A percentile compares a stretch with the other conserved stretches of the same genome.
phyloP scores from a whole-genome alignment of 176 grass and related monocot species.

The Musa schizocarpa region DNA sequence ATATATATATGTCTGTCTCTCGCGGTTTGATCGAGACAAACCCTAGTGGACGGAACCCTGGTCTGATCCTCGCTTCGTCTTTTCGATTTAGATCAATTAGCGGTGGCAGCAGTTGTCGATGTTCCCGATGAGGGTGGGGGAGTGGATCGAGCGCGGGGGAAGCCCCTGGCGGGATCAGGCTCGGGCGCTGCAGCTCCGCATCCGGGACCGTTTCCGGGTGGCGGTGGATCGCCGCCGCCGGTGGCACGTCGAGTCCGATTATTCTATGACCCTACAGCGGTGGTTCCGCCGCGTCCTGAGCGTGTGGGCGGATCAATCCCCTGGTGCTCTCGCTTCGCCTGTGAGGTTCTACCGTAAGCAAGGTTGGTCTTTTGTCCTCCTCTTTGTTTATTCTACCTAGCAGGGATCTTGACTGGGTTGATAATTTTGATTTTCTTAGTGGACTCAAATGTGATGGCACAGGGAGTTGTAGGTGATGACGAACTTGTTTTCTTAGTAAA shows the following conservation, averaged over 20 bases:
- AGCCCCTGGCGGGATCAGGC: slow-evolving; percentile 59
- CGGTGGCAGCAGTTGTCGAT: not conserved
- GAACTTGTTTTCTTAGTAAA: too few species aligned
- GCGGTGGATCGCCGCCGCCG: slow-evolving; percentile 52
- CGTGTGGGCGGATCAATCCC: slow-evolving; percentile 22
- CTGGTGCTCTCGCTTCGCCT: slow-evolving; percentile 4
- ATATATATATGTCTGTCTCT: too few species aligned
- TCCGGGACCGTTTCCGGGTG: slow-evolving; percentile 78
- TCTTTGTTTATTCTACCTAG: not conserved
- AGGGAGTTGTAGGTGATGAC: too few species aligned
- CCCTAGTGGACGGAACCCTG: not conserved
- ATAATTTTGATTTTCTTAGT: too few species aligned
- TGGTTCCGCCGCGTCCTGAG: slow-evolving; percentile 40
- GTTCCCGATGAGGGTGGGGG: slow-evolving; percentile 8
- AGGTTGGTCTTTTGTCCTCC: slow-evolving; percentile 27
- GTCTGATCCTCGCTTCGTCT: not conserved
- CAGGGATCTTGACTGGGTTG: not conserved
- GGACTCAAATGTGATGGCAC: too few species aligned
- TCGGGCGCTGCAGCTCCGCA: slow-evolving; percentile 45
- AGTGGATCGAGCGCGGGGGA: slow-evolving; percentile 46
- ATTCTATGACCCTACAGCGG: slow-evolving; percentile 36
- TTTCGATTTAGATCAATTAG: not conserved
- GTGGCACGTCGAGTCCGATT: slow-evolving; percentile 25
- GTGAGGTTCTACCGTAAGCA: slow-evolving; percentile 69
- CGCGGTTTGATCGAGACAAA: not conserved